A percentile compares a stretch with the other conserved stretches of the same genome.
These are phyloP conservation scores for Maudiozyma saulgeensis DNA, from an alignment of 805 yeast species.

Conservation along the genomic window DNA sequence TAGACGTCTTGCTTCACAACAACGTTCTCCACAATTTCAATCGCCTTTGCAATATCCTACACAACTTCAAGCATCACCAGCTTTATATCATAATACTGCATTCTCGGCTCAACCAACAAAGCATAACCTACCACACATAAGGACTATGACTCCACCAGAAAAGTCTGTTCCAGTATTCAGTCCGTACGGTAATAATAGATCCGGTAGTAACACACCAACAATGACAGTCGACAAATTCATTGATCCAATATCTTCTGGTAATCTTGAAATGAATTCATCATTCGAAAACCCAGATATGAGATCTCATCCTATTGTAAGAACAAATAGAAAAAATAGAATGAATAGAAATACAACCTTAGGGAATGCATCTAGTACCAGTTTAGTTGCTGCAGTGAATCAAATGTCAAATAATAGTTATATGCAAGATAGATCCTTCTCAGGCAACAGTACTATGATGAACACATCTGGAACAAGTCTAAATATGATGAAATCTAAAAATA, in stretches of 20 bases:
- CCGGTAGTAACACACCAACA: slow-evolving; percentile 4
- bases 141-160: background rate
- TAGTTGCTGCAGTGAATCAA: slow-evolving; percentile 6
- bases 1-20: slow-evolving; percentile 12
- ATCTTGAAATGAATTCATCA: slow-evolving; percentile 5
- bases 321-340: slow-evolving; percentile 28
- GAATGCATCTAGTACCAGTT: slow-evolving; percentile 20
- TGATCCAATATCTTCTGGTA: slow-evolving; percentile 15
- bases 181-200: slow-evolving; percentile 7
- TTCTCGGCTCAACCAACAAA: slow-evolving; percentile 1
- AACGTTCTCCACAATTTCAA: slow-evolving; percentile 1
- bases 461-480: background rate
- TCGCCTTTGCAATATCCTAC: slow-evolving; percentile 7
- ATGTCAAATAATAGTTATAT: slow-evolving; percentile 5
- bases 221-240: slow-evolving; percentile 12
- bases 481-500: background rate
- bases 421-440: slow-evolving; percentile 5
- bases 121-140: slow-evolving; percentile 3
- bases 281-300: slow-evolving; percentile 4
- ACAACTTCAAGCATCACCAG: slow-evolving; percentile 2
- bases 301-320: slow-evolving; percentile 14
- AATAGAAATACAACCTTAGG: slow-evolving; percentile 24
- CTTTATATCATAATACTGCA: slow-evolving; percentile 1
- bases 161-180: slow-evolving; percentile 7
- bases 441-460: background rate